Evolutionary conservation across 345 rosid genomes (phyloP), one percentile per base, ranked within the genome.

Genomic region (Pelargonium nanum): DNA sequence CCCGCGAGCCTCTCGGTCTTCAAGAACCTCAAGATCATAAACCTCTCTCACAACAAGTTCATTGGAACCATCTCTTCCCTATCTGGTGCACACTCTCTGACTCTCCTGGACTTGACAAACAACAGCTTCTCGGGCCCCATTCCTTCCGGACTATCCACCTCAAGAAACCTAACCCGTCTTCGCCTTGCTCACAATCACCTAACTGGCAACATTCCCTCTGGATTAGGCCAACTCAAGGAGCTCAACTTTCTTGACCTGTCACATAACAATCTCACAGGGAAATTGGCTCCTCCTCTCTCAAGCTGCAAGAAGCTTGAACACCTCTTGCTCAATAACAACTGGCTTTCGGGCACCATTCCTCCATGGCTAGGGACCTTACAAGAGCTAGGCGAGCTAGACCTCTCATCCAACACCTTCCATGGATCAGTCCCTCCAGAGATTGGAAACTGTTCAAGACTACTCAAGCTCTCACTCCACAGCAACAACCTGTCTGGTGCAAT

Each of bases 221-320:
- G 80, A 23, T 66, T 91, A 30, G 85, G 88, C 64, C 77, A 77
- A 53, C 87, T 91, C 62, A 63, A 26, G 0, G 68, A 78, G 67
- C 88, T 91, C 50, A 74, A 62, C 59, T 82, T 88, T 54, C 80
- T 91, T 24, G 98, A 91, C 71, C 70, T 91, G 24, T 91, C 98
- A 5, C 77, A 74, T 68, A 91, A 88, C 63, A 72, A 77, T 64
- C 68, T 91, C 24, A 78, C 75, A 0, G 92, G 95, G 64, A 75
- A 68, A 65, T 55, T 91, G 56, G 74, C 82, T 22, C 57, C 74
- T 24, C 78, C 77, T 70, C 79, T 88, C 3, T 77, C 80, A 13
- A 74, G 68, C 24, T 83, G 87, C 48, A 70, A 40, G 56, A 80
- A 77, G 54, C 78, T 91, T 48, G 78, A 79, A 58, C 90, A 83